Evolutionary conservation across 768 basidiomycete species (phyloP).

Genomic region (Pholiota conissans): DNA sequence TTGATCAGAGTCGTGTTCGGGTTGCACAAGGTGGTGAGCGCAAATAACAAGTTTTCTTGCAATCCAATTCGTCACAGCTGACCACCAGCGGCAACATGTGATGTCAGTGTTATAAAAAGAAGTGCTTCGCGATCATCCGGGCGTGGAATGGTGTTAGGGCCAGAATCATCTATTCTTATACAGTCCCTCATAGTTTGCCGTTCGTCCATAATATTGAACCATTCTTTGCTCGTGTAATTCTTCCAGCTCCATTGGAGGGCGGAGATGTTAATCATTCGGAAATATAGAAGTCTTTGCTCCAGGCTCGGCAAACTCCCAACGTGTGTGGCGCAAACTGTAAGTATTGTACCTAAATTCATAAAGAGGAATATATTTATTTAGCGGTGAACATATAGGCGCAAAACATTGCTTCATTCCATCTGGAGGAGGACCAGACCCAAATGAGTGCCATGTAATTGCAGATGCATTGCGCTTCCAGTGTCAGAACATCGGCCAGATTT

Average conservation of each 20-base stretch:
- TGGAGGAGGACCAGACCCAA: conserved; percentile 47
- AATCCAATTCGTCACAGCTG: too few relatives aligned
- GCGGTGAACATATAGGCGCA: conserved; percentile 22
- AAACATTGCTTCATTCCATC: conserved; percentile 45
- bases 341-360: too few relatives aligned
- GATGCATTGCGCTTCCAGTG: conserved; percentile 47
- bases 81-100: too few relatives aligned
- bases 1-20: too few relatives aligned
- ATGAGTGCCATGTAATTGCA: conserved; percentile 48
- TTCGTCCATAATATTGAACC: not conserved
- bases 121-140: too few relatives aligned
- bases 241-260: not conserved
- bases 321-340: conserved; percentile 45
- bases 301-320: conserved; percentile 28
- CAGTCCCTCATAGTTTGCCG: too few relatives aligned
- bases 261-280: not conserved
- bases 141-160: too few relatives aligned
- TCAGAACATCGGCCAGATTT: conserved; percentile 30
- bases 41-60: too few relatives aligned
- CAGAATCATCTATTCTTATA: too few relatives aligned
- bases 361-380: too few relatives aligned
- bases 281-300: conserved; percentile 2
- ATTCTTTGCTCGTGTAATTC: not conserved
- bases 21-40: too few relatives aligned
- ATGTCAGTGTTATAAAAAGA: too few relatives aligned